Evolutionary conservation across 1,139 yeast species (phyloP), one percentile per base, ranked within the genome.

Genomic region (Blastobotrys buckinghamii): DNA sequence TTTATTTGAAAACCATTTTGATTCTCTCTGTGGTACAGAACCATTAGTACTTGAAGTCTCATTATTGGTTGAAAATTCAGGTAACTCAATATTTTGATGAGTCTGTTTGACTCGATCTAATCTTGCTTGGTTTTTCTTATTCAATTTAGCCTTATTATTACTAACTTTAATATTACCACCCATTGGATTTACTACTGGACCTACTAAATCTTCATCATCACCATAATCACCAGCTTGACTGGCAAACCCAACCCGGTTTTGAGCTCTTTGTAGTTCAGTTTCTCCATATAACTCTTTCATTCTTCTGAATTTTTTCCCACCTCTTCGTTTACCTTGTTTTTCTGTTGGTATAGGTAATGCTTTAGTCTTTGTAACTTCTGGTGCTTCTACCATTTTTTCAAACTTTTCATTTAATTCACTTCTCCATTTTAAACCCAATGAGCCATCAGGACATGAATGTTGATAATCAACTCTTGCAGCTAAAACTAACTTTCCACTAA

Each of bases 321-420:
- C 97, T 59, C 99, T 74, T 58, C 83, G 84, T 66, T 86, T 86
- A 5, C 92, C 81, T 43, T 82, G 79, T 50, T 74, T 76, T 51
- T 90, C 97, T 37, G 78, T 73, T 0, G 98, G 98, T 1, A 82
- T 74, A 0, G 97, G 94, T 42, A 92, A 69, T 0, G 97, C 95
- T 58, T 86, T 88, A 5, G 78, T 75, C 0, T 77, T 79, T 17
- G 74, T 70, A 26, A 75, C 75, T 30, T 82, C 86, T 0, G 97
- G 96, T 0, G 97, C 94, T 13, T 83, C 80, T 29, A 81, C 74
- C 33, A 88, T 67, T 60, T 87, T 87, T 47, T 82, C 88, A 7
- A 92, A 71, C 57, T 84, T 82, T 4, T 70, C 70, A 12, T 70
- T 63, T 3, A 92, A 75, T 50, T 90, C 94, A 1, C 67, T 64